Percentiles rank a stretch among this genome's conserved stretches.
Conservation (phyloP, 352 stramenopile genomes). For the Phytophthora europaea region DNA sequence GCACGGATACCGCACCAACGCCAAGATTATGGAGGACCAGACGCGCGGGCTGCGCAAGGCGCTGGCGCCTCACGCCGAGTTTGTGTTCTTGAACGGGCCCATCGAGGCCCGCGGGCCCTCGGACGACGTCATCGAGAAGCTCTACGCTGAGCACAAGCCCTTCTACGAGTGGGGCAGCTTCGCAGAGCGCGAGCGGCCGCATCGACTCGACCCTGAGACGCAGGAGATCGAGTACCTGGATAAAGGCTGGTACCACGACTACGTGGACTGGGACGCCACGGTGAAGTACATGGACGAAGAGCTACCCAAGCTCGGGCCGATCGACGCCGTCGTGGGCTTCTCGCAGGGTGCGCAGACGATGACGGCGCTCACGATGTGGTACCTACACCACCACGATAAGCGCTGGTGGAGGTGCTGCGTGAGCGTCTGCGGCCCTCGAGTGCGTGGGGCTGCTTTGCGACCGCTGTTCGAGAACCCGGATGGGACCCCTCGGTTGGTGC, state of each 20-base stretch:
- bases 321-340: conserved; percentile 77
- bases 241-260: conserved; percentile 58
- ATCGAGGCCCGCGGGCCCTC: conserved; percentile 52
- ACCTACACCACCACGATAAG: conserved; percentile 38
- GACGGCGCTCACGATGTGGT: conserved; percentile 60
- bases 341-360: conserved; percentile 70
- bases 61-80: conserved; percentile 57
- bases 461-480: conserved; percentile 53
- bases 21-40: conserved; percentile 63
- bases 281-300: conserved; percentile 60
- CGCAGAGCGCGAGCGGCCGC: conserved; percentile 37
- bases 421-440: conserved; percentile 45
- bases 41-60: conserved; percentile 51
- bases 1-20: conserved; percentile 72
- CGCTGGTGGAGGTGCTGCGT: conserved; percentile 64
- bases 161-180: conserved; percentile 64
- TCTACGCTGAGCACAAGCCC: conserved; percentile 52
- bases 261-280: conserved; percentile 52
- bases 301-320: conserved; percentile 52
- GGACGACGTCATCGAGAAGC: conserved; percentile 56
- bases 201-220: conserved; percentile 19
- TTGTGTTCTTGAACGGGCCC: conserved; percentile 68
- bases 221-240: conserved; percentile 40
- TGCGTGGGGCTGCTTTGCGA: conserved; percentile 38
- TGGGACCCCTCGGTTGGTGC: conserved; percentile 40